phyloP scores from a whole-genome alignment of 306 rosid species.

The Adenanthera pavonina region DNA sequence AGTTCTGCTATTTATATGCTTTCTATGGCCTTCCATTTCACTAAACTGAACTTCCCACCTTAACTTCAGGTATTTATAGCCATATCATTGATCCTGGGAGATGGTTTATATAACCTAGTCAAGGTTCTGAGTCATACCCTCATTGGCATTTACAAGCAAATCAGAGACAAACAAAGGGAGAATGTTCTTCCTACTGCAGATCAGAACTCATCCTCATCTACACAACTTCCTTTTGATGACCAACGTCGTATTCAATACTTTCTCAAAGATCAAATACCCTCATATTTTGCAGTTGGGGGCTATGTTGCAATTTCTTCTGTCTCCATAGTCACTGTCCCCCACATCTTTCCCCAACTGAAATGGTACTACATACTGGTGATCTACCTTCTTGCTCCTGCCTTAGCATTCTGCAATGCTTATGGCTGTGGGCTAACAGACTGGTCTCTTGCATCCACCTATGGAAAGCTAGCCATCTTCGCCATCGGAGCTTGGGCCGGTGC shows the following conservation, averaged over 20 bases:
- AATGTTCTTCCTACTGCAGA: constrained; percentile 52
- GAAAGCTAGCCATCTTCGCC: constrained; percentile 59
- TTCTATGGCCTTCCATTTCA: neutral
- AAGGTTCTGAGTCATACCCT: constrained; percentile 54
- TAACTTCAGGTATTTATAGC: constrained; percentile 57
- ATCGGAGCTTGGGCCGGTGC: constrained; percentile 65
- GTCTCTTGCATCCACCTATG: constrained; percentile 61
- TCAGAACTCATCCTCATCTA: constrained; percentile 38
- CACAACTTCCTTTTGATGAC: constrained; percentile 49
- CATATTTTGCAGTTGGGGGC: constrained; percentile 50
- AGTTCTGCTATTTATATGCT: neutral
- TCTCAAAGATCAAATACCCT: constrained; percentile 60
- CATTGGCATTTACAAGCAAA: constrained; percentile 43
- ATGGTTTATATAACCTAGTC: constrained; percentile 59
- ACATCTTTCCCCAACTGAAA: constrained; percentile 53
- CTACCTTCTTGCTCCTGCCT: constrained; percentile 57
- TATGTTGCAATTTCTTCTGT: constrained; percentile 52
- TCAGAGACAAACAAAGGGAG: constrained; percentile 38
- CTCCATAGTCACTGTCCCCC: constrained; percentile 53
- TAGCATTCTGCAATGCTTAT: constrained; percentile 65
- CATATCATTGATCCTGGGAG: constrained; percentile 58
- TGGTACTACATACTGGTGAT: constrained; percentile 60
- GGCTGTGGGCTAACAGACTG: constrained; percentile 63
- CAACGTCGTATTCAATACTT: constrained; percentile 53
- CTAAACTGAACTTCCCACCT: neutral